A percentile compares a stretch with the other conserved stretches of the same genome.
Evolutionary conservation across 2,329 filamentous ascomycete species (phyloP).

Genomic region (Trematosphaeria pertusa): DNA sequence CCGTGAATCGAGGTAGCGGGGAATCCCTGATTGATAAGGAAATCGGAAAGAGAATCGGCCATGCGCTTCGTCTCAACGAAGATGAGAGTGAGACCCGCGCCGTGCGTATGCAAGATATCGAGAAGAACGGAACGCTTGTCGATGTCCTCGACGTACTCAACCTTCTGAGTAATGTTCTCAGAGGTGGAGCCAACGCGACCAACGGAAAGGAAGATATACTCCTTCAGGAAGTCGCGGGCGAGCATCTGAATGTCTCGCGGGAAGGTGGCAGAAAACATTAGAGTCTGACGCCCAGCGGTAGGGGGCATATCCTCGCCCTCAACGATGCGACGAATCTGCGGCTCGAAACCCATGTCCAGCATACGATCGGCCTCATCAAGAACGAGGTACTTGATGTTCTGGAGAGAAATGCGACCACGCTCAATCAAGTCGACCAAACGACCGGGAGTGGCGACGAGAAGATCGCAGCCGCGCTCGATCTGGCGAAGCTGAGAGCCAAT

Average conservation of each 20-base stretch:
- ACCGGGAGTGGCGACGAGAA: constrained; percentile 95
- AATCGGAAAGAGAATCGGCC: constrained; percentile 97
- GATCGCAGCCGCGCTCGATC: constrained; percentile 96
- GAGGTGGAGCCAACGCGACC: constrained; percentile 98
- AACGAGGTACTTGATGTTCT: constrained; percentile 99
- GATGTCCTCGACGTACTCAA: constrained; percentile 94
- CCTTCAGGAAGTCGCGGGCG: constrained; percentile 96
- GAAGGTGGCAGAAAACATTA: constrained; percentile 99
- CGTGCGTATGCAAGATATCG: constrained; percentile 95
- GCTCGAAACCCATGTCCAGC: constrained; percentile 99
- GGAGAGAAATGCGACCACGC: constrained; percentile 95
- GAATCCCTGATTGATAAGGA: constrained; percentile 98
- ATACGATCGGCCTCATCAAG: constrained; percentile 99
- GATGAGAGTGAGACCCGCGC: constrained; percentile 87
- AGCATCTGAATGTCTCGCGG: constrained; percentile 99
- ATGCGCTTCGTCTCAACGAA: constrained; percentile 99
- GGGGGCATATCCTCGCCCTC: constrained; percentile 97
- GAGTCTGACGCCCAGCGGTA: constrained; percentile 85
- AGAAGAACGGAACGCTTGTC: constrained; percentile 98
- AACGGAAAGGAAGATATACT: constrained; percentile 98
- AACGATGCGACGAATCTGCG: constrained; percentile 97
- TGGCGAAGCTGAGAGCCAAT: constrained; percentile 98
- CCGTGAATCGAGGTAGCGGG: constrained; percentile 98
- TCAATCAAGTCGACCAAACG: constrained; percentile 98
- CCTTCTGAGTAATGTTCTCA: constrained; percentile 99